phyloP scores from a whole-genome alignment of 305 asterid genomes.

The Fraxinus dipetala region DNA sequence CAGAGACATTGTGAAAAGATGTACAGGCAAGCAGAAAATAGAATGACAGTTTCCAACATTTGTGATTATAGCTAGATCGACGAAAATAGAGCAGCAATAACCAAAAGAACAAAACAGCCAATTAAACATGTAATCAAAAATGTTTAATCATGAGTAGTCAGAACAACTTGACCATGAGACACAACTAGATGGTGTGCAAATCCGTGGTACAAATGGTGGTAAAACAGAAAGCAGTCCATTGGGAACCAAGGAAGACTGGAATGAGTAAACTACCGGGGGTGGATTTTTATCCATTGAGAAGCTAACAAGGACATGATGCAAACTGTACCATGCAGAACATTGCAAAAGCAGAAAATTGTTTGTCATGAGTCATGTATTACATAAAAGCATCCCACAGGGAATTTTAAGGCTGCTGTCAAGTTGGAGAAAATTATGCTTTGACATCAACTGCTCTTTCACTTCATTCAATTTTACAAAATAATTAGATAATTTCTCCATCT shows the following conservation, averaged over 20 bases:
- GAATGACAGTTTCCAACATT: background rate
- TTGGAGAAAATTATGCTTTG: conserved; percentile 2
- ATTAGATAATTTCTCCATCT: background rate
- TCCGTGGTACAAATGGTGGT: conserved; percentile 1
- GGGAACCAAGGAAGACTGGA: background rate
- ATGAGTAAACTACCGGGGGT: background rate
- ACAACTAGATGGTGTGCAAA: background rate
- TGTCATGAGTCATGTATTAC: background rate
- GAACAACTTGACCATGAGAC: background rate
- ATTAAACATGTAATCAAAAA: background rate
- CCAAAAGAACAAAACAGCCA: background rate
- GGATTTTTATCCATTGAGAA: background rate
- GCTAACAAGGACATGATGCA: background rate
- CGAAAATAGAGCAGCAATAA: background rate
- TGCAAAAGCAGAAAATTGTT: background rate
- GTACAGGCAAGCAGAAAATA: background rate
- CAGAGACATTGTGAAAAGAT: background rate
- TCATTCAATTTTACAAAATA: conserved; percentile 7
- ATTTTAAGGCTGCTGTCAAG: background rate
- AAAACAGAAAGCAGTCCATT: conserved; percentile 2
- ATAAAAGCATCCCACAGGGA: background rate
- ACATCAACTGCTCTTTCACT: background rate
- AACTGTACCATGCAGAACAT: background rate
- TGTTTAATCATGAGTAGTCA: conserved; percentile 1
- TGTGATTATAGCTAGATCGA: background rate